Evolutionary conservation across 768 basidiomycete species (phyloP), one percentile per base, ranked within the genome.

Genomic region (Clitopilus hobsonii): DNA sequence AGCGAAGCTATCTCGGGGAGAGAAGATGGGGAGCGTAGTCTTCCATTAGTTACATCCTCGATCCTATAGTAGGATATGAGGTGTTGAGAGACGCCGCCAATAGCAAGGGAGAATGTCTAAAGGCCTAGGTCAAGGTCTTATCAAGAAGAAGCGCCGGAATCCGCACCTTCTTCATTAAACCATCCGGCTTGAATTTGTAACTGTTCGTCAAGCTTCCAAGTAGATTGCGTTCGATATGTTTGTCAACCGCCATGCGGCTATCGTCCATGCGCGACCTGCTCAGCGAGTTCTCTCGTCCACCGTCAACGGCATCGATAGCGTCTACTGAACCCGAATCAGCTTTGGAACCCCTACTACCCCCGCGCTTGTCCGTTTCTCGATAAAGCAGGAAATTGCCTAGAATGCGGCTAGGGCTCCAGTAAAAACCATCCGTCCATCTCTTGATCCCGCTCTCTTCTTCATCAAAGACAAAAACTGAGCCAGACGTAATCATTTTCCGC

Each of bases 361-460:
- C 86, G 51, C 85, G 76, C 71, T 92, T 93, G 69, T 94, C 92
- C 5, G 91, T 93, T 73, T 97, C 92, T 59, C 94, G 88, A 72
- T 98, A 98, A 58, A 96, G 85, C 63, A 98, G 76, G 66, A 97
- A 98, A 69, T 98, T 98, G 63, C 92, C 92, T 56, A 97, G 74
- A 24, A 97, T 97, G 55, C 95, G 79, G 60, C 87, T 89, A 0
- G 95, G 95, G 61, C 88, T 91, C 95, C 95, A 97, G 67, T 89
- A 89, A 67, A 91, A 87, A n/a, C 94, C 94, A 71, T 98, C 95
- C 1, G 95, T 98, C 91, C 94, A 97, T 41, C 95, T 82, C 74
- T 95, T 96, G 75, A 98, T 98, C 24, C 94, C 94, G 64, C 91
- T 93, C 72, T 96, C 94, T 63, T 93, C 89, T 75, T 97, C 95